Percentiles rank a stretch among this genome's conserved stretches.
These are phyloP conservation scores for Diaporthe caulivora DNA, from an alignment of 2,329 filamentous ascomycete species.

Conservation along the genomic window DNA sequence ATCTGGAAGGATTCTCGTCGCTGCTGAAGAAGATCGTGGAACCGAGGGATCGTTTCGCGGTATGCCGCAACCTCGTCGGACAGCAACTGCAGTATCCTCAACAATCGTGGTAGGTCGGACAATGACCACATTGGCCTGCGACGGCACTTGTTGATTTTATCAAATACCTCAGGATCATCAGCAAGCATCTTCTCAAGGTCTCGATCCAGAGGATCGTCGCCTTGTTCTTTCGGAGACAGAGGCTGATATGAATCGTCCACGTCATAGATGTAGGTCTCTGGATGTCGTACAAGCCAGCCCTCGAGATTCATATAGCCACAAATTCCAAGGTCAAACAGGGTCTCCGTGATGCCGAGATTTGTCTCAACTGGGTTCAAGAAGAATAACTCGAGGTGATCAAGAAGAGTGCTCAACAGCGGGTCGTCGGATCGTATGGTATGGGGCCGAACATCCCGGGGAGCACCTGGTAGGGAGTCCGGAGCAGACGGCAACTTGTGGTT, in stretches of 20 bases:
- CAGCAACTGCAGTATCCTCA: conserved; percentile 70
- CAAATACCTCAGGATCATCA: conserved; percentile 57
- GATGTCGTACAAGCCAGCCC: conserved; percentile 87
- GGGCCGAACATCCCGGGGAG: conserved; percentile 69
- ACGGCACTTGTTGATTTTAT: conserved; percentile 64
- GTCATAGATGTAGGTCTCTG: conserved; percentile 71
- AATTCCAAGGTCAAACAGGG: conserved; percentile 83
- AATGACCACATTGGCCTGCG: conserved; percentile 66
- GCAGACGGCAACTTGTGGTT: conserved; percentile 69
- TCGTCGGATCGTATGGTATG: conserved; percentile 74
- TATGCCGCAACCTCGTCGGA: conserved; percentile 73
- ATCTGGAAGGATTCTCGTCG: conserved; percentile 74
- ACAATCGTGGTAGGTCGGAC: conserved; percentile 64
- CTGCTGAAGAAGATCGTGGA: conserved; percentile 78
- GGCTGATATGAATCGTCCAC: conserved; percentile 51
- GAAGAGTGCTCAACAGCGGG: conserved; percentile 73
- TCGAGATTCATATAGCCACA: conserved; percentile 89
- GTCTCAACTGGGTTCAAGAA: conserved; percentile 92
- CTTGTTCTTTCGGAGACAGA: conserved; percentile 42
- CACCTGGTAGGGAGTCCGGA: conserved; percentile 68
- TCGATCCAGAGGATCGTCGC: conserved; percentile 47
- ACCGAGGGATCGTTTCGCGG: conserved; percentile 75
- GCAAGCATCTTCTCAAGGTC: conserved; percentile 32
- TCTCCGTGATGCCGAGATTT: conserved; percentile 88
- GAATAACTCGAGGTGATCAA: conserved; percentile 82